Evolutionary conservation across 345 rosid genomes (phyloP).

Genomic region (Populus nigra): DNA sequence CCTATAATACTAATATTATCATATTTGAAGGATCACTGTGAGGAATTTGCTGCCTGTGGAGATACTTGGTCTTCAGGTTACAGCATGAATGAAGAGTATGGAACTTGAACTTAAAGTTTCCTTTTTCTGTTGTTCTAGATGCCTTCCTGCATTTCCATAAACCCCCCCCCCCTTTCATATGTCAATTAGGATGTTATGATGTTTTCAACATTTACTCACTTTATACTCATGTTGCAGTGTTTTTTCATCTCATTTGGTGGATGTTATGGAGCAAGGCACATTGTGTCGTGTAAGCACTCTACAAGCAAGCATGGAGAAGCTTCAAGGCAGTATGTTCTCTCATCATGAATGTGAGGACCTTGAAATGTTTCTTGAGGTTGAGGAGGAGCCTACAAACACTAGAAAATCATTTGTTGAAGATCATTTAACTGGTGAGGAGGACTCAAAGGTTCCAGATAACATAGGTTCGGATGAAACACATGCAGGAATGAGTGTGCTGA

Average conservation of each 20-base stretch:
- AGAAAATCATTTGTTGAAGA: slow-evolving; percentile 21
- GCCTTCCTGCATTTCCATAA: not conserved
- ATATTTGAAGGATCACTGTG: slow-evolving; percentile 27
- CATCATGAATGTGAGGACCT: slow-evolving; percentile 15
- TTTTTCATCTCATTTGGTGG: slow-evolving; percentile 26
- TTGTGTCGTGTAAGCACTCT: slow-evolving; percentile 10
- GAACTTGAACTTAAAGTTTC: not conserved
- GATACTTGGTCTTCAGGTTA: slow-evolving; percentile 23
- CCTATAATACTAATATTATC: not conserved
- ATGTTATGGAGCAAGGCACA: slow-evolving; percentile 27
- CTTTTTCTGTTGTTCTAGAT: not conserved
- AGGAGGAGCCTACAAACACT: slow-evolving; percentile 21
- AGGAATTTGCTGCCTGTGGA: slow-evolving; percentile 22
- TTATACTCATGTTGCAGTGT: slow-evolving; percentile 21
- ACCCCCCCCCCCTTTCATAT: not conserved
- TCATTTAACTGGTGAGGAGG: slow-evolving; percentile 24
- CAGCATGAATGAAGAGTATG: slow-evolving; percentile 41
- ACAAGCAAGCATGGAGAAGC: slow-evolving; percentile 28
- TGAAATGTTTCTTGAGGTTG: slow-evolving; percentile 22
- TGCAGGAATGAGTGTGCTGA: slow-evolving; percentile 18
- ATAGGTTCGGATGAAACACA: slow-evolving; percentile 1
- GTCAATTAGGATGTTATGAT: not conserved
- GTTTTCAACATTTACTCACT: not conserved
- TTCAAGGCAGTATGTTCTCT: slow-evolving; percentile 19
- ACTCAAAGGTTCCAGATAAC: slow-evolving; percentile 12